These are phyloP conservation scores for Ganoderma multipileum DNA, from an alignment of 1,284 basidiomycete genomes.

Conservation along the genomic window DNA sequence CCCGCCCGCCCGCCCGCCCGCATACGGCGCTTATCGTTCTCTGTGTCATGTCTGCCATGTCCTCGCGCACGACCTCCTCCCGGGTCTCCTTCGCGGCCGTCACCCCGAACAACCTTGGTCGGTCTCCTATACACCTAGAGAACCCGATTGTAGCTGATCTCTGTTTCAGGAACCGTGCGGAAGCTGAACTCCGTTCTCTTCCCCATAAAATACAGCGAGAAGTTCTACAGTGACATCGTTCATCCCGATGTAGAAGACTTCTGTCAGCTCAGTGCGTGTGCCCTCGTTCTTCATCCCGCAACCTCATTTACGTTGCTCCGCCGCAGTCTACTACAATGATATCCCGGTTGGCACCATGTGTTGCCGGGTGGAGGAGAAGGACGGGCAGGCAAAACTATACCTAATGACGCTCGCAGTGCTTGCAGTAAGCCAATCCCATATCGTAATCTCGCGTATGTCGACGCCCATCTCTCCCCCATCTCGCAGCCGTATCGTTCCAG, in stretches of 20 bases:
- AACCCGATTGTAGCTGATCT: constrained; percentile 14
- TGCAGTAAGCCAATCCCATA: constrained; percentile 59
- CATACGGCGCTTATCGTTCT: constrained; percentile 36
- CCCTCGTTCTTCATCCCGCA: background rate
- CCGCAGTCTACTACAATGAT: constrained; percentile 84
- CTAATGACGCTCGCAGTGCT: constrained; percentile 87
- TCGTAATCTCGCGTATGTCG: constrained; percentile 28
- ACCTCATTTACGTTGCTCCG: background rate
- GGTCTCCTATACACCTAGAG: background rate
- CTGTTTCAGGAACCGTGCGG: constrained; percentile 64
- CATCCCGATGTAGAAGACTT: constrained; percentile 76
- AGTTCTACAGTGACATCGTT: constrained; percentile 80
- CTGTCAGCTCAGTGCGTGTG: constrained; percentile 73
- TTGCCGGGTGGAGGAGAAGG: constrained; percentile 75
- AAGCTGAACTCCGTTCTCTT: constrained; percentile 84
- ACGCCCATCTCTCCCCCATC: constrained; percentile 15
- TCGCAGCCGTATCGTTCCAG: constrained; percentile 79
- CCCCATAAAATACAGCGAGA: constrained; percentile 83
- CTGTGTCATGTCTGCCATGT: constrained; percentile 40
- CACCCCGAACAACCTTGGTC: constrained; percentile 75
- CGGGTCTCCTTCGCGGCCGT: constrained; percentile 75
- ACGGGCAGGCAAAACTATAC: constrained; percentile 66
- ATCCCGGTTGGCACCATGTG: constrained; percentile 84
- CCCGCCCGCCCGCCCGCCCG: constrained; percentile 20
- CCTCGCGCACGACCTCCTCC: constrained; percentile 43